These are phyloP conservation scores for Microthlaspi erraticum DNA, from an alignment of 345 rosid species.

Conservation along the genomic window DNA sequence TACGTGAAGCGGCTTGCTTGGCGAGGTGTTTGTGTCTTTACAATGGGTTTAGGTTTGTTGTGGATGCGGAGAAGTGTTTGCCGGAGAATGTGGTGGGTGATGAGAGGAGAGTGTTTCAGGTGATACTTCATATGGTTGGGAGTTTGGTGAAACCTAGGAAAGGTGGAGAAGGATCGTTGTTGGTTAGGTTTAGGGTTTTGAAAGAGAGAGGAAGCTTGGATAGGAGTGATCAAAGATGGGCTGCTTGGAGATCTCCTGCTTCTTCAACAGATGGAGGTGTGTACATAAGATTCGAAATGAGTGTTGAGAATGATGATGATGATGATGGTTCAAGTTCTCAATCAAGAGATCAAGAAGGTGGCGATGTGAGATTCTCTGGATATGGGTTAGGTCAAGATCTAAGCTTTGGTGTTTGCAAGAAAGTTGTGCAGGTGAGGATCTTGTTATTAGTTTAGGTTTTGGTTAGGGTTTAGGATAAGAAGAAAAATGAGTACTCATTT, in stretches of 20 bases:
- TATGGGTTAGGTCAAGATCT: constrained; percentile 67
- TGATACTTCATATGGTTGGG: constrained; percentile 89
- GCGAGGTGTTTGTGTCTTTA: constrained; percentile 80
- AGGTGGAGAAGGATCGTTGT: constrained; percentile 52
- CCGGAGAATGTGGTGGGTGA: constrained; percentile 85
- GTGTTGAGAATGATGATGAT: constrained; percentile 38
- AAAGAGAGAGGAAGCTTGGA: constrained; percentile 71
- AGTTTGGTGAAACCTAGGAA: constrained; percentile 60
- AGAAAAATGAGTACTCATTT: not conserved
- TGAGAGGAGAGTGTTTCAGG: constrained; percentile 85
- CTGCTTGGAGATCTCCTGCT: constrained; percentile 66
- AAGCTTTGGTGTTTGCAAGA: constrained; percentile 91
- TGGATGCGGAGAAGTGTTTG: constrained; percentile 72
- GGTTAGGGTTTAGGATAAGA: not conserved
- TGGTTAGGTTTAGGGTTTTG: constrained; percentile 53
- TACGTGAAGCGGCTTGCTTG: constrained; percentile 78
- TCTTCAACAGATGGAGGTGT: constrained; percentile 65
- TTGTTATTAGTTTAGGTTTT: not conserved
- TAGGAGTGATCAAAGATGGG: constrained; percentile 71
- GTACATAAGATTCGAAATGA: constrained; percentile 71
- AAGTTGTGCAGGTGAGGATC: constrained; percentile 76
- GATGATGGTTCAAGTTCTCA: no score
- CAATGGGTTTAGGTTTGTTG: constrained; percentile 62
- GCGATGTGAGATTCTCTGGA: constrained; percentile 53
- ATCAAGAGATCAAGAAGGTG: constrained; percentile 45